A percentile compares a stretch with the other conserved stretches of the same genome.
Evolutionary conservation across 495 filamentous ascomycete species (phyloP).

Genomic region (Podospora comata): DNA sequence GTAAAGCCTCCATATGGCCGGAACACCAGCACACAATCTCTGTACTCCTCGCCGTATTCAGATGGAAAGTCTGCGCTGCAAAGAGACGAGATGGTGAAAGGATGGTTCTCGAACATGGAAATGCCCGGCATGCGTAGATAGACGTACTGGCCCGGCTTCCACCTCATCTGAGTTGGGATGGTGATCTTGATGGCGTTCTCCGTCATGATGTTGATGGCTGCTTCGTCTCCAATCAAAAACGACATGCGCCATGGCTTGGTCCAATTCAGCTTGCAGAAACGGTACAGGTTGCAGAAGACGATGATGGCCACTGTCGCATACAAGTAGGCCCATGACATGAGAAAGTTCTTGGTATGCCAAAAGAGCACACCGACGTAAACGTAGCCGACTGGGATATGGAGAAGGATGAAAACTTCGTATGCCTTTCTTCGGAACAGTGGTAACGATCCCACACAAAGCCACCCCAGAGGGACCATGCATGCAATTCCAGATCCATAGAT

Average conservation of each 20-base stretch:
- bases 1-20: constrained; percentile 90
- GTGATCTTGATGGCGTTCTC: constrained; percentile 93
- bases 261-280: constrained; percentile 83
- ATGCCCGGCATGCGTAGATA: constrained; percentile 93
- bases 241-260: constrained; percentile 72
- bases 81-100: constrained; percentile 90
- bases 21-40: constrained; percentile 88
- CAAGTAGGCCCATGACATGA: constrained; percentile 88
- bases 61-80: constrained; percentile 83
- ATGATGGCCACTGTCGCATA: constrained; percentile 80
- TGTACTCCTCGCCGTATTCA: constrained; percentile 77
- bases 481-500: constrained; percentile 88
- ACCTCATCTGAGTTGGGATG: constrained; percentile 85
- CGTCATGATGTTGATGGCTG: constrained; percentile 78
- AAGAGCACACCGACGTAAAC: constrained; percentile 83
- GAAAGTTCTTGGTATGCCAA: constrained; percentile 93
- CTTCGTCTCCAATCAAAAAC: constrained; percentile 83
- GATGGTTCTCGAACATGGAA: constrained; percentile 85
- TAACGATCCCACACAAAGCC: constrained; percentile 80
- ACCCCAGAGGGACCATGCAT: constrained; percentile 73
- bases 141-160: constrained; percentile 92
- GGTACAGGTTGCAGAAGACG: constrained; percentile 59
- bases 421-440: constrained; percentile 57
- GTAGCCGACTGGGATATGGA: constrained; percentile 79
- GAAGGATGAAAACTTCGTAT: constrained; percentile 79